Evolutionary conservation across 1,284 basidiomycete genomes (phyloP).

Genomic region (Moesziomyces antarcticus): DNA sequence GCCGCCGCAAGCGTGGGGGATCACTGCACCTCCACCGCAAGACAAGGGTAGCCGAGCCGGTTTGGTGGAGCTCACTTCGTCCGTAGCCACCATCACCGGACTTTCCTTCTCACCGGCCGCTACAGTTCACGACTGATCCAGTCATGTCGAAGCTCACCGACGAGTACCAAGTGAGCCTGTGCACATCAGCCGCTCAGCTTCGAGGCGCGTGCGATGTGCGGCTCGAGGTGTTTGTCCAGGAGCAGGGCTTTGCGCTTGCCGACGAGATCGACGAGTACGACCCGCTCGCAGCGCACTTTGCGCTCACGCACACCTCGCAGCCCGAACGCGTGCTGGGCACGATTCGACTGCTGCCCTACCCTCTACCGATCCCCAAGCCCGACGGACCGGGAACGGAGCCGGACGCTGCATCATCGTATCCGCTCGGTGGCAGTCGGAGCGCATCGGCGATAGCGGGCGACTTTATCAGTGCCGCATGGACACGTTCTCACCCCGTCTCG

Average conservation of each 20-base stretch:
- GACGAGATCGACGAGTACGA: conserved; percentile 62
- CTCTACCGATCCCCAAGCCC: conserved; percentile 37
- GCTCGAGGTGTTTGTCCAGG: conserved; percentile 54
- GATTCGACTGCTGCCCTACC: conserved; percentile 38
- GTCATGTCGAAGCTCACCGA: conserved; percentile 8
- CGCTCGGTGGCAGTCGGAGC: conserved; percentile 32
- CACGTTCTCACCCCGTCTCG: conserved; percentile 1
- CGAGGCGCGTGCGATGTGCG: conserved; percentile 41
- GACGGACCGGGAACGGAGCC: conserved; percentile 25
- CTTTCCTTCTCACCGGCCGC: too few species aligned
- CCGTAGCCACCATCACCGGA: too few species aligned
- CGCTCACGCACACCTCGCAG: conserved; percentile 13
- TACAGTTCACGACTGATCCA: background rate
- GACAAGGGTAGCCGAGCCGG: background rate
- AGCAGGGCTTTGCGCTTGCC: conserved; percentile 53
- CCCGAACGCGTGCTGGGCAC: conserved; percentile 23
- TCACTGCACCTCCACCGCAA: too few species aligned
- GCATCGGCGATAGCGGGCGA: conserved; percentile 33
- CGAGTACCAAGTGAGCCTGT: conserved; percentile 32
- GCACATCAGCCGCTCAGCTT: conserved; percentile 33
- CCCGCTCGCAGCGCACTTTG: conserved; percentile 43
- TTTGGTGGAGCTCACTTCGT: background rate
- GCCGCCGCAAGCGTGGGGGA: background rate
- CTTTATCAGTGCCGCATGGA: conserved; percentile 36
- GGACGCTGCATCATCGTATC: conserved; percentile 14